Evolutionary conservation across 805 yeast species (phyloP), one percentile per base, ranked within the genome.

Genomic region (Suhomyces pyralidae): DNA sequence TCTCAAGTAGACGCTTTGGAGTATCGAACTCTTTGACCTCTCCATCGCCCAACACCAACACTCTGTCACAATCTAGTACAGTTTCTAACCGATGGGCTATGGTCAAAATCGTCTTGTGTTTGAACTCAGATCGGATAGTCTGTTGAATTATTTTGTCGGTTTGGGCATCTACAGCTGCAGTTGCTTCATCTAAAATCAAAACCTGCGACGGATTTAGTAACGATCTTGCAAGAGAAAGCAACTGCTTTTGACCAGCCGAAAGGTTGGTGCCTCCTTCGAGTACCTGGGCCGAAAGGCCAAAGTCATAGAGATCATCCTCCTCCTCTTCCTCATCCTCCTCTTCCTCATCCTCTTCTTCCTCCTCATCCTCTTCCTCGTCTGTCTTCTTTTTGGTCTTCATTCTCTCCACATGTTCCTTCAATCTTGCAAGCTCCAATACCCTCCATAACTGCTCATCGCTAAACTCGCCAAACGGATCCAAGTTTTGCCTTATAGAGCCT

Each of bases 161-260:
- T 48, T 65, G 67, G 2, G 63, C 62, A 48, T 65, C 69, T 46
- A 48, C 78, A 60, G 80, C 75, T 5, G 73, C 74, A 3, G 69
- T 65, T 10, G 69, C 69, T 42, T 65, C 69, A 48, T 65, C 69
- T 24, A 65, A 53, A 51, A 65, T 51, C 55, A 55, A 51, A 7
- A 57, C 53, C 40, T 53, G 58, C n/a, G 61, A 54, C 7, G 50
- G 46, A 40, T 59, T 62, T 30, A 65, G 49, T 5, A 65, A 52
- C 3, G 69, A 65, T 25, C 69, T 54, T 1, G 67, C 67, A 30
- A 65, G 58, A 22, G 64, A 62, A 50, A 65, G 53, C 20, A 65
- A 49, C 43, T 65, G 69, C 8, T 58, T 56, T 44, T 65, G 67
- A 1, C 69, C 69, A 3, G 60, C 58, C 1, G 68, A 64, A 40